phyloP scores from a whole-genome alignment of 1,284 basidiomycete genomes.

The Tylopilus sp. region DNA sequence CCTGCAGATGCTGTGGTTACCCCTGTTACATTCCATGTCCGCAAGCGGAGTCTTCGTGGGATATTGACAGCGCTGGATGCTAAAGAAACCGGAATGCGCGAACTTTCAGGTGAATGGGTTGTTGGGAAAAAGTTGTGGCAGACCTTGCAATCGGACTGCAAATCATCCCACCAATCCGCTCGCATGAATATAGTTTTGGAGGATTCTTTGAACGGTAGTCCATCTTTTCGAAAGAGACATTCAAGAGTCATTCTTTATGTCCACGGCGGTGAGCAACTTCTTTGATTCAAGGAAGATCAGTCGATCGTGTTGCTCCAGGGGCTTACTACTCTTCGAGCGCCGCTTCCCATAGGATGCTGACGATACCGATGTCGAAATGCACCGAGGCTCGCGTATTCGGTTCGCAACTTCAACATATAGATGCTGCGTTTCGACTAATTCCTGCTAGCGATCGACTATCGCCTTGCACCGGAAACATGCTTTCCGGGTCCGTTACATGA shows the following conservation, averaged over 20 bases:
- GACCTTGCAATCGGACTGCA: slow-evolving; percentile 81
- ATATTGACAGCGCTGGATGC: slow-evolving; percentile 74
- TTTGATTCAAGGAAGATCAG: neutral
- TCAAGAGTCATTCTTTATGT: slow-evolving; percentile 89
- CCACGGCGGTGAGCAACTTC: slow-evolving; percentile 70
- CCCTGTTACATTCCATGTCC: slow-evolving; percentile 88
- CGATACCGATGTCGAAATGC: slow-evolving; percentile 87
- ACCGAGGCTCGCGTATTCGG: slow-evolving; percentile 93
- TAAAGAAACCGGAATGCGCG: slow-evolving; percentile 67
- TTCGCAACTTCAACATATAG: slow-evolving; percentile 36
- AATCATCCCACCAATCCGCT: slow-evolving; percentile 35
- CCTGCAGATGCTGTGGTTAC: slow-evolving; percentile 94
- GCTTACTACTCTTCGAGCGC: slow-evolving; percentile 94
- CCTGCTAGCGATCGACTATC: slow-evolving; percentile 83
- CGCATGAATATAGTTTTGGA: slow-evolving; percentile 12
- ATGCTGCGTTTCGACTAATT: slow-evolving; percentile 6
- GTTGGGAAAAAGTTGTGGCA: slow-evolving; percentile 90
- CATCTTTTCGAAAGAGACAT: slow-evolving; percentile 38
- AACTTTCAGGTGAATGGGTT: slow-evolving; percentile 94
- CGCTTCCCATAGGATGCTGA: slow-evolving; percentile 88
- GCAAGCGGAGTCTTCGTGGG: slow-evolving; percentile 66
- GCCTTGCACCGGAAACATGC: slow-evolving; percentile 88
- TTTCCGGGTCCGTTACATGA: slow-evolving; percentile 96
- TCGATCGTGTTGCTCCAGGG: slow-evolving; percentile 41
- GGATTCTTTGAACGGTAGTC: slow-evolving; percentile 9